A percentile compares a stretch with the other conserved stretches of the same genome.
Conservation (phyloP, 1,284 basidiomycete species). For the Cystobasidium sp. region DNA sequence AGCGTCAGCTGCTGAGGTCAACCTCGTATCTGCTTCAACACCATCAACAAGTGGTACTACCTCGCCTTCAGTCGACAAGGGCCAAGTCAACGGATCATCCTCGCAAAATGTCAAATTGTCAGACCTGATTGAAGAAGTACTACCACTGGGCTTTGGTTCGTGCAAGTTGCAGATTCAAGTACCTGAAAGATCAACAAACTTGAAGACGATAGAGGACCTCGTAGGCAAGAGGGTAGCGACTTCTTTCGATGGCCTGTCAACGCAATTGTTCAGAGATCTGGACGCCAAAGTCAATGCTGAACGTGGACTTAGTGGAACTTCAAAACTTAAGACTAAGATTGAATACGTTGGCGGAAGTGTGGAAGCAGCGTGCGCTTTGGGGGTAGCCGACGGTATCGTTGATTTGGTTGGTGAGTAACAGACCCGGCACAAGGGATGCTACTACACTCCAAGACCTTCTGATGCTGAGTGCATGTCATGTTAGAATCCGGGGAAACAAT, state of each 20-base stretch:
- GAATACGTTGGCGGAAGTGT: slow-evolving; percentile 98
- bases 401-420: slow-evolving; percentile 75
- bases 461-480: slow-evolving; percentile 8
- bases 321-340: slow-evolving; percentile 68
- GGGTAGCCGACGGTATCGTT: slow-evolving; percentile 93
- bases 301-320: slow-evolving; percentile 58
- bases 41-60: slow-evolving; percentile 3
- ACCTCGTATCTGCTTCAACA: slow-evolving; percentile 1
- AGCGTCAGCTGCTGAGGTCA: slow-evolving; percentile 57
- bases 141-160: slow-evolving; percentile 90
- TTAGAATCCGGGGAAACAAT: slow-evolving; percentile 98
- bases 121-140: slow-evolving; percentile 74
- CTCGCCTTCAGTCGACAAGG: neutral
- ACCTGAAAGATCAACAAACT: slow-evolving; percentile 69
- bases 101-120: slow-evolving; percentile 63
- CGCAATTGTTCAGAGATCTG: slow-evolving; percentile 74
- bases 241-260: slow-evolving; percentile 85
- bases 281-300: slow-evolving; percentile 64
- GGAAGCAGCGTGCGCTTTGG: slow-evolving; percentile 95
- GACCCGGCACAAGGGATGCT: neutral
- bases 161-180: slow-evolving; percentile 95
- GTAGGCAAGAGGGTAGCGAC: slow-evolving; percentile 92
- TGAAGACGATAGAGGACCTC: slow-evolving; percentile 76
- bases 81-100: neutral
- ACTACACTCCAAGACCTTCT: neutral